Base-by-base conservation (phyloP, 2,329 filamentous ascomycete genomes). In the Neurospora sp. region DNA sequence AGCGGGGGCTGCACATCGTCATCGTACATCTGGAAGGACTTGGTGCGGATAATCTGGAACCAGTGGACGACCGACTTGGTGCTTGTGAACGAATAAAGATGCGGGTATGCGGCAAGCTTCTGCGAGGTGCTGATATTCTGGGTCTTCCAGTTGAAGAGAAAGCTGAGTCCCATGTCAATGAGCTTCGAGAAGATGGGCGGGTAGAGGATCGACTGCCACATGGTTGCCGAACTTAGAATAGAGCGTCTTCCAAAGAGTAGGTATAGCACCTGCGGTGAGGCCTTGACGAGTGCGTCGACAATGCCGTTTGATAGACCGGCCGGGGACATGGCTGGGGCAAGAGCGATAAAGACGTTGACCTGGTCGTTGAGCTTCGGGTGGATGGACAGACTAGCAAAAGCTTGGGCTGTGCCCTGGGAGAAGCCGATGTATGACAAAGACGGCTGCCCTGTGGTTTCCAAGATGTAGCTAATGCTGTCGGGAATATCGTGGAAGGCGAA, bases 41-140 rank as follows among this genome's bases (percentile, higher is more conserved):
- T 92, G 76, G 95, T 97, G 73, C 96, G 91, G 76, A 99, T 99
- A 78, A 99, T 97, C 78, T 99, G 96, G 79, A 99, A 99, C 96
- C 96, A 99, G 78, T 99, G 96, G 0, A 99, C 96, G 8, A 99
- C 93, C 23, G 91, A 94, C 81, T 99, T 99, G 70, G 93, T 97
- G 78, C 92, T 97, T 0, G 95, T 97, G 79, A 95, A 98, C 0
- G 94, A 97, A 82, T 97, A 99, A 0, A 99, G 83, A 81, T 99
- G 96, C 10, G 95, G 91, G 78, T 99, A 99, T 1, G 93, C 93
- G 2, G 96, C 96, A 19, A 99, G 87, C 78, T 99, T 99, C 80
- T 99, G 96, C 70, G 91, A 89, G 0, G 88, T 82, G 8, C 88
- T 88, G 72, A 99, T 97, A 78, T 98, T 99, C 70, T 84, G 83